Base-by-base conservation (phyloP, 257 asterid species). In the Cordia subcordata region DNA sequence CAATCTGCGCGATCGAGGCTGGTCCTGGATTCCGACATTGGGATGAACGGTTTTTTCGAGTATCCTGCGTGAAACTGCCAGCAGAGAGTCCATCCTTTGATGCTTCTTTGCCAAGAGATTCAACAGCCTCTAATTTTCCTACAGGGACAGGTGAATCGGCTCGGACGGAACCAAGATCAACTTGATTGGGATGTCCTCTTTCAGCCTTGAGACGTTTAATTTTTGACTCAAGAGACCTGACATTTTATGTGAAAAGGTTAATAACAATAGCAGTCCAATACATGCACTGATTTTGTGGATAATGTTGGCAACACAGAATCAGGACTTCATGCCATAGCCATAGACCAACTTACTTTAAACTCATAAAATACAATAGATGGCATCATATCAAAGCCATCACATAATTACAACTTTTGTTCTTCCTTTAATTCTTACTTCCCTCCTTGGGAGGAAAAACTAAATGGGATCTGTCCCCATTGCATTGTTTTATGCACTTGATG, bases 221-320 rank as follows among this genome's bases (percentile, higher is more conserved):
- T 72, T 85, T 82, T 11, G 81, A 77, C 82, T 84, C 83, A 10
- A 92, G 96, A 42, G 91, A 82, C 74, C 98, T 91, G 81, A 13
- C 57, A 63, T 64, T 32, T 23, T 55, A 60, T 27, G 35, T 27
- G 35, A 27, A 1, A 3, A 27, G 35, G 35, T 27, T 27, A 27
- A 27, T 27, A 27, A 27, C 35, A 27, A 53, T 27, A 62, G 33
- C 17, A 56, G 16, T 37, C 18, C 59, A 65, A 65, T 18, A 17
- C 0, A 60, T 27, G 4, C 3, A 27, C 6, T 27, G 35, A 27
- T 27, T 27, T 27, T 27, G 35, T 27, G 35, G 6, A 27, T 1
- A 27, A 27, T 27, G 35, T 27, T 27, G 35, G 6, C 35, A 27
- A 27, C 35, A 27, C 35, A 27, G 35, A 27, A 27, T 27, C 35